Percentiles rank a stretch among this genome's conserved stretches.
Evolutionary conservation across 2,329 filamentous ascomycete genomes (phyloP).

Genomic region (Septoria linicola): DNA sequence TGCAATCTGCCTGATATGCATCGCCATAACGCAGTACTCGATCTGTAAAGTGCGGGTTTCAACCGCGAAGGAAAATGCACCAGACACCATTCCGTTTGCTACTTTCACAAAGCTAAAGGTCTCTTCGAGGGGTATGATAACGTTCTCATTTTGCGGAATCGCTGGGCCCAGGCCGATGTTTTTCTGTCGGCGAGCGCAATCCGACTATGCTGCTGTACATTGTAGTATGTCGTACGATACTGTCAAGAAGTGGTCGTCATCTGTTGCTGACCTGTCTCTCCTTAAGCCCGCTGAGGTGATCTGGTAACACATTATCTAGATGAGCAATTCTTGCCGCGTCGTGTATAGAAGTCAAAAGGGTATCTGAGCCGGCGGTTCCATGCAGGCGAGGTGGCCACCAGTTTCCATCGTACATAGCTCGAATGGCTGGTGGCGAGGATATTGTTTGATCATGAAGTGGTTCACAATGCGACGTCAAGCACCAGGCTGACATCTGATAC

Average conservation of each 20-base stretch:
- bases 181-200: conserved; percentile 7
- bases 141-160: conserved; percentile 5
- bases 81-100: conserved; percentile 2
- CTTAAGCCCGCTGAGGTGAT: conserved; percentile 11
- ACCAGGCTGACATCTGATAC: conserved; percentile 97
- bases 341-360: conserved; percentile 26
- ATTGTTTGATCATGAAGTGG: background rate
- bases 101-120: background rate
- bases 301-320: conserved; percentile 21
- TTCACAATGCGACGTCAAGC: conserved; percentile 75
- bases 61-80: conserved; percentile 1
- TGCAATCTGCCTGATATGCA: conserved; percentile 12
- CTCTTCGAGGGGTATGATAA: conserved; percentile 6
- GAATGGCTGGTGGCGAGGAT: conserved; percentile 5
- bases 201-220: conserved; percentile 21
- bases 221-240: conserved; percentile 15
- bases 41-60: background rate
- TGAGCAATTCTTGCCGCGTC: conserved; percentile 18
- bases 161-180: conserved; percentile 5
- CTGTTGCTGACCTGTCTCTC: conserved; percentile 15
- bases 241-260: conserved; percentile 15
- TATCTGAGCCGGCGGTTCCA: conserved; percentile 26
- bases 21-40: conserved; percentile 9
- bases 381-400: conserved; percentile 10
- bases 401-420: conserved; percentile 11